Evolutionary conservation across 176 grass and related monocot species (phyloP).

Genomic region (Thinopyrum elongatum): DNA sequence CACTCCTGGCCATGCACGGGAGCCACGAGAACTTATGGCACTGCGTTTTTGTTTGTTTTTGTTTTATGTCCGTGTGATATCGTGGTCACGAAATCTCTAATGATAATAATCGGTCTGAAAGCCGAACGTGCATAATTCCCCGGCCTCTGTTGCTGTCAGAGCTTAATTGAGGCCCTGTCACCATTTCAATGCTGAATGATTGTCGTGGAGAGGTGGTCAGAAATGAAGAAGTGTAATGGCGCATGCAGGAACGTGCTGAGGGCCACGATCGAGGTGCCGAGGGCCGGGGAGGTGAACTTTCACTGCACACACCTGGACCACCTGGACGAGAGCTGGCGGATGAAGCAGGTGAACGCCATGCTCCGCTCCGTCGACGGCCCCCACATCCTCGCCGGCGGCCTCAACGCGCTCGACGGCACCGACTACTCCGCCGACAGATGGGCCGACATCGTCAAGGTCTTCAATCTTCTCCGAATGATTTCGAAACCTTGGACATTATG

Average conservation of each 20-base stretch:
- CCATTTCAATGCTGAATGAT: background rate
- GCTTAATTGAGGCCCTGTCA: background rate
- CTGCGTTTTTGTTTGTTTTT: background rate
- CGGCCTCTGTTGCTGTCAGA: background rate
- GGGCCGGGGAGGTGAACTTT: slow-evolving; percentile 78
- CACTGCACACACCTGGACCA: slow-evolving; percentile 99
- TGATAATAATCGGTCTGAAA: background rate
- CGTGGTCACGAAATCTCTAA: background rate
- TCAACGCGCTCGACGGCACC: slow-evolving; percentile 86
- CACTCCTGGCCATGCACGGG: slow-evolving; percentile 22
- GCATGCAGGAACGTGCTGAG: slow-evolving; percentile 84
- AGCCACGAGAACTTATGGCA: slow-evolving; percentile 1
- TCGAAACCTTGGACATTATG: background rate
- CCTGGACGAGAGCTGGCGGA: slow-evolving; percentile 92
- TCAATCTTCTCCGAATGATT: no score
- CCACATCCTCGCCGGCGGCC: slow-evolving; percentile 84
- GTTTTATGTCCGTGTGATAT: background rate
- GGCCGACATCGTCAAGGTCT: slow-evolving; percentile 86
- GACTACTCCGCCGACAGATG: slow-evolving; percentile 90
- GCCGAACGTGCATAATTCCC: background rate
- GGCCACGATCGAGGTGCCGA: slow-evolving; percentile 85
- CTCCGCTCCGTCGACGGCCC: slow-evolving; percentile 58
- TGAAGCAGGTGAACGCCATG: slow-evolving; percentile 89
- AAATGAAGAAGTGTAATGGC: background rate
- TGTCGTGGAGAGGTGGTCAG: background rate